Conservation (phyloP, 805 yeast genomes). For the Schizosaccharomyces pombe region DNA sequence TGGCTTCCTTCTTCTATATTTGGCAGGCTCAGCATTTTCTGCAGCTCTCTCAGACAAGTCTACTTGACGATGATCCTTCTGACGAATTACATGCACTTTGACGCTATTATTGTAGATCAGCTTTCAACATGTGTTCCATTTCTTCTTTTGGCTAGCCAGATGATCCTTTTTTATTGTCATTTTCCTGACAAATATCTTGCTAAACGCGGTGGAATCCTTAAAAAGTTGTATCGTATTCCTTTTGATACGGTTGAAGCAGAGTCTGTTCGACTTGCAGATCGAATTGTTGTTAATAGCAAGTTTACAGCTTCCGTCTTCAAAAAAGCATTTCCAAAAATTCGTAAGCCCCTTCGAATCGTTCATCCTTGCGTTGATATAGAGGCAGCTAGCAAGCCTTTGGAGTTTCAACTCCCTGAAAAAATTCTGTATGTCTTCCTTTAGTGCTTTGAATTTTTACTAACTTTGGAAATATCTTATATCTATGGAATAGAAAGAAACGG, state of each 20-base stretch:
- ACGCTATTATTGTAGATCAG: conserved; percentile 69
- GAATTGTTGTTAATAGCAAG: conserved; percentile 63
- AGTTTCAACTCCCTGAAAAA: conserved; percentile 7
- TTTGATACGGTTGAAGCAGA: conserved; percentile 70
- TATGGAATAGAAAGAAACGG: no score
- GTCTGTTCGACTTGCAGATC: conserved; percentile 54
- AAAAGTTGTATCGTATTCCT: conserved; percentile 49
- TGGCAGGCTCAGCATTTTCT: conserved; percentile 51
- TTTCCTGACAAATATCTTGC: conserved; percentile 79
- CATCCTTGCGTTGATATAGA: conserved; percentile 57
- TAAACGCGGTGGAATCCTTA: conserved; percentile 25
- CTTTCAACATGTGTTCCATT: conserved; percentile 65
- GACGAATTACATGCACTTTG: conserved; percentile 27
- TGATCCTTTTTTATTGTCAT: conserved; percentile 75
- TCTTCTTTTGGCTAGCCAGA: conserved; percentile 17
- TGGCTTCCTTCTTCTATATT: conserved; percentile 41
- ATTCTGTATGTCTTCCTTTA: not conserved
- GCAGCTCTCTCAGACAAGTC: conserved; percentile 65
- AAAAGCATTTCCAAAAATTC: conserved; percentile 28
- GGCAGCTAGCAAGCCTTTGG: conserved; percentile 5
- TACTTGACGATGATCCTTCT: conserved; percentile 31
- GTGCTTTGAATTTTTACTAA: conserved; percentile 6
- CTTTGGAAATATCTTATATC: not conserved
- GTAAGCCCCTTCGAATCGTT: conserved; percentile 27
- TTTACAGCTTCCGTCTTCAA: conserved; percentile 55